Conservation (phyloP, 768 basidiomycete genomes). For the Termitomyces sp. region DNA sequence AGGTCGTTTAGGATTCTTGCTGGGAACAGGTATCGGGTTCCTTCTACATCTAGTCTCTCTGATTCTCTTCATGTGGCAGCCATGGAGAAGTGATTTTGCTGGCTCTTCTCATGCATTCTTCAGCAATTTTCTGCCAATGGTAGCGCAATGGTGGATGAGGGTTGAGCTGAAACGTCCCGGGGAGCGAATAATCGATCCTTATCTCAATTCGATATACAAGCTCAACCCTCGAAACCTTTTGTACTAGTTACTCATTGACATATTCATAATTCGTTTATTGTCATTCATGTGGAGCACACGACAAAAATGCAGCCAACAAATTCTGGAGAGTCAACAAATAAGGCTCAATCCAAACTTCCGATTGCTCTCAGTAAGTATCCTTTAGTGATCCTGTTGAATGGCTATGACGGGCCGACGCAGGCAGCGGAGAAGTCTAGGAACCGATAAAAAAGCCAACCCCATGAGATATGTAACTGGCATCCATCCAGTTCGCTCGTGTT, state of each 20-base stretch:
- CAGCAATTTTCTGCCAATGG: background rate
- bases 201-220: background rate
- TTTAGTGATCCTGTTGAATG: too few relatives aligned
- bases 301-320: background rate
- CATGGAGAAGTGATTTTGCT: background rate
- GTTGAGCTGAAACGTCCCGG: background rate
- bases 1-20: background rate
- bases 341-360: background rate
- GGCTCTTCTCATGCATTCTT: background rate
- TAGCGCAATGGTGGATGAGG: slow-evolving; percentile 1
- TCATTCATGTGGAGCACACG: background rate
- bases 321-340: background rate
- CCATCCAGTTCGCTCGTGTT: too few relatives aligned
- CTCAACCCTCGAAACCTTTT: background rate
- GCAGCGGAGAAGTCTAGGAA: too few relatives aligned
- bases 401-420: too few relatives aligned
- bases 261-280: background rate
- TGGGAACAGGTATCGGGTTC: background rate
- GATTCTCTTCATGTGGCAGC: background rate
- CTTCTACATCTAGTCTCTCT: background rate
- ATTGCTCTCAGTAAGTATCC: background rate
- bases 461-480: too few relatives aligned
- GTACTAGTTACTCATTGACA: background rate
- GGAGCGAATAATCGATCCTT: background rate
- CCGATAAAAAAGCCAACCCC: too few relatives aligned